Evolutionary conservation across 148 eudicot species (phyloP).

Genomic region (Spergularia bocconei): DNA sequence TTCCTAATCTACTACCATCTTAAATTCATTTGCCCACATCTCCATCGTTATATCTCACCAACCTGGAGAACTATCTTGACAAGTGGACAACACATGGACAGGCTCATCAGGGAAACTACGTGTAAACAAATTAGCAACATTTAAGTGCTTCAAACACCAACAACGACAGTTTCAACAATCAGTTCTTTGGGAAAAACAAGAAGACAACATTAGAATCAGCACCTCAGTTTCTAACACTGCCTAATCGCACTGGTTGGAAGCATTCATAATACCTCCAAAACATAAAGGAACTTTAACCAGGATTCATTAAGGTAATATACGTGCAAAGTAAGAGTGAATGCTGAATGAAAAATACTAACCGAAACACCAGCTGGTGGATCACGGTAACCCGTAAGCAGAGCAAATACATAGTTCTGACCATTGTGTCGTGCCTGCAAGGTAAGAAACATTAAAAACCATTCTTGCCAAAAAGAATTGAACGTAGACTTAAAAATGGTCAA

Average conservation of each 20-base stretch:
- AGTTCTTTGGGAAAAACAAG: neutral
- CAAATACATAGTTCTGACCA: constrained; percentile 81
- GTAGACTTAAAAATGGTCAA: neutral
- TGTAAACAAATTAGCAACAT: neutral
- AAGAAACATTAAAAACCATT: constrained; percentile 3
- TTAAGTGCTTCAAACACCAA: neutral
- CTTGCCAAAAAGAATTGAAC: neutral
- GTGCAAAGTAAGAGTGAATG: neutral
- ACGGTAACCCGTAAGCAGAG: constrained; percentile 80
- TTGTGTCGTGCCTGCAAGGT: constrained; percentile 78
- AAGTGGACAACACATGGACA: no score
- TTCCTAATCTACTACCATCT: neutral
- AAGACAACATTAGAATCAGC: neutral
- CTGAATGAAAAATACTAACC: constrained; percentile 35
- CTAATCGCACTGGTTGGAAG: no score
- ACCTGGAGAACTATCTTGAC: neutral
- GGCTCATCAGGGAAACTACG: no score
- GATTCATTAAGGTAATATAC: neutral
- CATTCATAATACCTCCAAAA: neutral
- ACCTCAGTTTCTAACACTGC: no score
- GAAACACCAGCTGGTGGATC: constrained; percentile 90
- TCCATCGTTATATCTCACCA: neutral
- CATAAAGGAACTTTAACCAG: no score
- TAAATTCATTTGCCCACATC: neutral
- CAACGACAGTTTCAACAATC: neutral